Base-by-base conservation (phyloP, 2,329 filamentous ascomycete genomes). In the Alternaria arbusti region DNA sequence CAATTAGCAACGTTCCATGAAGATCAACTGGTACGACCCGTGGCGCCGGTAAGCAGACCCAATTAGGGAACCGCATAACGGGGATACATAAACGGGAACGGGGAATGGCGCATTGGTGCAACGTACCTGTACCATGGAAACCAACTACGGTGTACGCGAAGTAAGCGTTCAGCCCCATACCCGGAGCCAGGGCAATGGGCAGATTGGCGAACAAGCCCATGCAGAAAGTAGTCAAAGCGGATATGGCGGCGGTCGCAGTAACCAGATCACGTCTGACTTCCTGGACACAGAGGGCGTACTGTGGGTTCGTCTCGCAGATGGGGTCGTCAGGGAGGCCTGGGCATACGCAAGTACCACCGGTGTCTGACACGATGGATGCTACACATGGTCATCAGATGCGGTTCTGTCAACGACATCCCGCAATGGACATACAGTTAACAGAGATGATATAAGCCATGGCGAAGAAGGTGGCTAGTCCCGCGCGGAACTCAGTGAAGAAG, bases 141-240 rank as follows among this genome's bases (percentile, higher is more conserved):
- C 93, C 93, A 60, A 96, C 93, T 47, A 93, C 90, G 1, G 88
- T 91, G 76, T 91, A 96, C 25, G 93, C 87, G 75, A 96, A 96
- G 79, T 96, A 96, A 17, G 93, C 93, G 75, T 97, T 97, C 59
- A 96, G 80, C 25, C 93, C 91, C 90, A 93, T 92, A 40, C 91
- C 91, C 15, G 91, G 90, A 7, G 90, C 91, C 46, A 92, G 80
- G 9, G 88, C 89, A 69, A 93, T 89, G 2, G 93, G 92, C 82
- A 95, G 84, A 70, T 96, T 96, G 66, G 93, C 90, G 67, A 94
- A 88, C 1, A 95, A 79, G 20, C 93, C 93, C 90, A 96, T 94
- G 79, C 85, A 90, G 79, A 96, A 94, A n/a, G 89, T 90, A 4
- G 91, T 88, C 50, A 97, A 81, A 25, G 92, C 91, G 13, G 92